Base-by-base conservation (phyloP, 345 rosid species). In the Populus euphratica region DNA sequence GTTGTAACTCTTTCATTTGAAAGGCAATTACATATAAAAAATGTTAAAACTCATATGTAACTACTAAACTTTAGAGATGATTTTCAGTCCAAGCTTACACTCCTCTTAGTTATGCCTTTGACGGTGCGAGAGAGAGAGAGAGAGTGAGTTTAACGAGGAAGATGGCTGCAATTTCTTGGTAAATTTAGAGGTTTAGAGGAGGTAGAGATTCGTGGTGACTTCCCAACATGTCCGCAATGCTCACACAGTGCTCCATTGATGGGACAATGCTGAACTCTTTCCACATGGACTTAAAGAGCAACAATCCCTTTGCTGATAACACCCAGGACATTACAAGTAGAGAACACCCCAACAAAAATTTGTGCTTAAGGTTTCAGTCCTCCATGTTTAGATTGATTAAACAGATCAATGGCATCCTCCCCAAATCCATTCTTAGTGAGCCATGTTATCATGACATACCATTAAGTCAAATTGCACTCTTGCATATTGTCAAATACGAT, bases 331-430 rank as follows among this genome's bases (percentile, higher is more conserved):
- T 86, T 78, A 80, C 97, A 95, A 10, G 96, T 83, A 43, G 81
- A 89, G 83, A 95, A 90, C 4, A 93, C 80, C 4, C 89, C 82
- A 59, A 85, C 71, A 67, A 86, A 93, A 73, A 95, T 74, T 67
- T 82, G 80, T n/a, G 86, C 85, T 21, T 92, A 87, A 0, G 96
- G 96, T 78, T 79, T 85, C 71, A 87, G 74, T 66, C 93, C 97
- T 39, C 86, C 83, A 67, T 80, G 84, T 81, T 90, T 95, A 74
- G 92, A 95, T 14, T 82, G 81, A 78, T 78, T 63, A 79, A 92
- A 93, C 76, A 92, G 78, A 73, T 95, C 96, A 61, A 95, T 82
- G 49, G 93, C 94, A 68, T 95, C 96, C 87, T 95, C 97, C 77
- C 92, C 98, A 11, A 84, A 78, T 36, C 89, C 99, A 78, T 85